Conservation (phyloP, 2,329 filamentous ascomycete species). For the Diplodia intermedia region DNA sequence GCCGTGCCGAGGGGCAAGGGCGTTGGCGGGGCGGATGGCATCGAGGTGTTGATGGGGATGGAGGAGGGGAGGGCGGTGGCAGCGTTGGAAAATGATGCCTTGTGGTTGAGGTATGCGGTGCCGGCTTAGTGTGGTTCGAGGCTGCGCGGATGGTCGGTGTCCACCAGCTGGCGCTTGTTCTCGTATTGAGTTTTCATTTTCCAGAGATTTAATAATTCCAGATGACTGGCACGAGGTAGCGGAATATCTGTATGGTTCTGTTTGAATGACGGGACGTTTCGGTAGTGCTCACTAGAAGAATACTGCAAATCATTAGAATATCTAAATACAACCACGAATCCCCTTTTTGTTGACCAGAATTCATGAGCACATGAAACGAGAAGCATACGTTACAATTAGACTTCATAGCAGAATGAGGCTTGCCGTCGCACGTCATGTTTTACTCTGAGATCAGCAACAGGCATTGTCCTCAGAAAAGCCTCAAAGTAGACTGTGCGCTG, state of each 20-base stretch:
- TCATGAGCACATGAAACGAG: neutral
- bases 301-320: neutral
- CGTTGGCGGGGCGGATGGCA: neutral
- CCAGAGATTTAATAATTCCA: too few species aligned
- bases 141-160: too few species aligned
- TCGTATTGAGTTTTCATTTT: too few species aligned
- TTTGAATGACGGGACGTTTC: too few species aligned
- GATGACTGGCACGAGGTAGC: too few species aligned
- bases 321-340: neutral
- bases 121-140: too few species aligned
- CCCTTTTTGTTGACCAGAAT: neutral
- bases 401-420: neutral
- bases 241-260: too few species aligned
- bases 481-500: neutral
- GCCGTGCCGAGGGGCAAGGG: neutral
- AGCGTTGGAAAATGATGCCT: neutral
- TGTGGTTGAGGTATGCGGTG: constrained; percentile 6
- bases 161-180: too few species aligned
- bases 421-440: neutral
- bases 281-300: neutral
- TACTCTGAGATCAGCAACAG: neutral
- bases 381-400: neutral
- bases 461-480: neutral
- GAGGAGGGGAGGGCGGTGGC: neutral
- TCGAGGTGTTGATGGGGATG: constrained; percentile 17